Base-by-base conservation (phyloP, 2,329 filamentous ascomycete species). In the Arthrobotrys iridis region DNA sequence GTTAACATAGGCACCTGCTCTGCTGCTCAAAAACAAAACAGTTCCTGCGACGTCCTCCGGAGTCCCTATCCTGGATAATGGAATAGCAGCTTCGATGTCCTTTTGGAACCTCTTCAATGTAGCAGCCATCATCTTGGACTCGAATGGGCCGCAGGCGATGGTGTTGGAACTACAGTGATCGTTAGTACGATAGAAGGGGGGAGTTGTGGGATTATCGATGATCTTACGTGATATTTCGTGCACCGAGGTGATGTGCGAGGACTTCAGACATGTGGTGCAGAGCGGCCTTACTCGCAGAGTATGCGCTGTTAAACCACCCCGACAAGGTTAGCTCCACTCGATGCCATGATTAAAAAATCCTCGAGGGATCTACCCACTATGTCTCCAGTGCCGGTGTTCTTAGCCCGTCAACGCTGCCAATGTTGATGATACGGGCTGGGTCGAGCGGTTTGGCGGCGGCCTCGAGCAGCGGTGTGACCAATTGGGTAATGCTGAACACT, bases 61-160 rank as follows among this genome's bases (percentile, higher is more conserved):
- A 15, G 83, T 86, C 0, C 91, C 91, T 78, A 92, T 90, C 30
- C 91, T 83, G 0, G 87, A 86, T 77, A 92, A 80, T 7, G 91
- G 91, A 73, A 90, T 88, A 2, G 88, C 85, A 0, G 82, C 83
- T 68, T 85, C 84, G 77, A 91, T 89, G 4, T 81, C 81, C 3
- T 87, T 86, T 52, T 85, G 84, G 70, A 85, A 86, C 30, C 88
- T 84, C 66, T 87, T 83, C 78, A 90, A 85, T 82, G 90, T 91
- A 0, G 87, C 86, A 40, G 88, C 89, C 90, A 91, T 92, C 86
- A 91, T 90, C 79, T 89, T 90, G 15, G 88, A 89, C 77, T 88
- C 85, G 75, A 90, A 91, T 2, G 90, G 90, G 2, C 90, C 90
- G 75, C 90, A 92, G 4, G 90, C 90, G 66, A 93, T 82, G 2